A percentile compares a stretch with the other conserved stretches of the same genome.
These are phyloP conservation scores for Penicillium palitans DNA, from an alignment of 2,329 filamentous ascomycete species.

Conservation along the genomic window DNA sequence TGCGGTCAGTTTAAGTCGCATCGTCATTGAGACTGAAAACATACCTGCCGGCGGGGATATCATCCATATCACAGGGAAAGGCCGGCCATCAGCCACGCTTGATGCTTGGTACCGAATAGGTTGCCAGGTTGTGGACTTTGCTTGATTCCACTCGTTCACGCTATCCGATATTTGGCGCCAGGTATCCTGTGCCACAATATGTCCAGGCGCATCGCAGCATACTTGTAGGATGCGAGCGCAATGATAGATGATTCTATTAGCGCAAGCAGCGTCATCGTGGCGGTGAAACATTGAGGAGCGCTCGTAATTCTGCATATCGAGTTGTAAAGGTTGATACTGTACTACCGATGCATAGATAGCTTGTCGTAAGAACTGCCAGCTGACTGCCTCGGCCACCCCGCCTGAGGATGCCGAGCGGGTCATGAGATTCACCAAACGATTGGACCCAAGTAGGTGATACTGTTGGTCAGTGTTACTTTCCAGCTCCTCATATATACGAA, in stretches of 20 bases:
- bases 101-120: conserved; percentile 35
- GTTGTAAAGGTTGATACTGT: conserved; percentile 39
- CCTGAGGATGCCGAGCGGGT: conserved; percentile 43
- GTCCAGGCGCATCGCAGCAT: conserved; percentile 24
- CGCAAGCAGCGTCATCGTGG: conserved; percentile 41
- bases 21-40: conserved; percentile 1
- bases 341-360: conserved; percentile 45
- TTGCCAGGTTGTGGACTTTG: conserved; percentile 35
- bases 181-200: conserved; percentile 22
- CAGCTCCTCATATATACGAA: conserved; percentile 52
- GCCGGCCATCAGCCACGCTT: conserved; percentile 22
- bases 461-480: conserved; percentile 35
- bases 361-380: conserved; percentile 46
- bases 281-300: conserved; percentile 40
- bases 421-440: conserved; percentile 41
- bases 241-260: conserved; percentile 42
- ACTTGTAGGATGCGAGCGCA: conserved; percentile 42
- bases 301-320: conserved; percentile 42
- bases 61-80: conserved; percentile 42
- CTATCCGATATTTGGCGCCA: conserved; percentile 29
- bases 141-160: conserved; percentile 34
- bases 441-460: conserved; percentile 43
- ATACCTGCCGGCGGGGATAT: conserved; percentile 37
- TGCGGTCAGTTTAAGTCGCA: neutral
- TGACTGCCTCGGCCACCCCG: conserved; percentile 43